Evolutionary conservation across 805 yeast genomes (phyloP), one percentile per base, ranked within the genome.

Genomic region (Sungouiella thailandica): DNA sequence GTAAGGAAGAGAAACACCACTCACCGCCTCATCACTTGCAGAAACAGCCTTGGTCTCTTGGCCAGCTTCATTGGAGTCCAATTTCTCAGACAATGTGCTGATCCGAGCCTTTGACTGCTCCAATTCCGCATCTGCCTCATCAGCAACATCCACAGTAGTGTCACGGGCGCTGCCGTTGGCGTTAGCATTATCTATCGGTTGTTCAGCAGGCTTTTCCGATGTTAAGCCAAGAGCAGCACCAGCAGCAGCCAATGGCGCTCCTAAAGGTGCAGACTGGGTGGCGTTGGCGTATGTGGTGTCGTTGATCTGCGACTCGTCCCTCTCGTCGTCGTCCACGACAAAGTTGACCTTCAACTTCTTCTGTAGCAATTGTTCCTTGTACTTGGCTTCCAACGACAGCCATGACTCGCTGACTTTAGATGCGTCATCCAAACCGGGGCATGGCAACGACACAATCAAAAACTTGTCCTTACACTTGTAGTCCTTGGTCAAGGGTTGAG

Each of bases 401-500:
- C 96, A 88, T 49, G 74, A 62, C 31, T 80, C 81, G 31, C 85
- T 74, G 32, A 85, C 81, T 47, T 58, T 68, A 17, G 72, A 52
- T 27, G 73, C 65, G 33, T 76, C 78, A 41, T 72, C 72, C 41
- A 75, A 58, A 36, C 70, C 74, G 12, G 83, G 78, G 40, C 87
- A 76, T 30, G 96, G 94, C 45, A 88, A 72, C 17, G 94, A 77
- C 47, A 89, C 89, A 40, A 93, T 79, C 52, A 90, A 76, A 59
- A 93, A 93, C 66, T 93, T 93, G 64, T 93, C 97, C 58, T 80
- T 83, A 62, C 95, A 83, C 61, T 80, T 82, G 63, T 72, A 77
- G 53, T 78, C 87, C 31, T 76, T 61, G 3, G 77, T 67, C 33
- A 94, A 89, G 39, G 85, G 90, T 50, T 78, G 78, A 35, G 78